phyloP scores from a whole-genome alignment of 495 filamentous ascomycete genomes.

The Schizothecium vesticola region DNA sequence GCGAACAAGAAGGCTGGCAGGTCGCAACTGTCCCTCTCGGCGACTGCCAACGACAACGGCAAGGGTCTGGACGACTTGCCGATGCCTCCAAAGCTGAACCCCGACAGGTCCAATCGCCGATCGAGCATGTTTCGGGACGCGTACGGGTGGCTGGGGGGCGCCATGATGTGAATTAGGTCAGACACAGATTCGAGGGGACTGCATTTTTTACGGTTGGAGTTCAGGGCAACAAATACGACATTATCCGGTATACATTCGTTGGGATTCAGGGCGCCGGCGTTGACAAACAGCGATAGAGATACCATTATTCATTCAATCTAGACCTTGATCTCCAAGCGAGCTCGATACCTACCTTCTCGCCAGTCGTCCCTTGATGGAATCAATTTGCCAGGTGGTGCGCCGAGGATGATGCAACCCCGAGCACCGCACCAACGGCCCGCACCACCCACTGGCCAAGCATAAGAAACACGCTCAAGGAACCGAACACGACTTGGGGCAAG shows the following conservation, averaged over 20 bases:
- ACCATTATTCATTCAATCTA: not conserved
- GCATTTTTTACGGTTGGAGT: not conserved
- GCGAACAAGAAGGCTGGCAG: not conserved
- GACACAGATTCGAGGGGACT: not conserved
- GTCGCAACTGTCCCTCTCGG: not conserved
- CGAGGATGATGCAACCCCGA: not conserved
- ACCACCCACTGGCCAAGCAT: conserved; percentile 1
- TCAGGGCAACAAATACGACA: not conserved
- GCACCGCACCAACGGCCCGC: not conserved
- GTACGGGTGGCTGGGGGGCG: not conserved
- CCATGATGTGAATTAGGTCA: not conserved
- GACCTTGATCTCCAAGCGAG: not conserved
- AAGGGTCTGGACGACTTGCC: conserved; percentile 4
- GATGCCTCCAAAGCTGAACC: not conserved
- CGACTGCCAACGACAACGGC: not conserved
- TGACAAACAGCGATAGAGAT: not conserved
- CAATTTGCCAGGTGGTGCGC: not conserved
- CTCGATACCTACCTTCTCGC: not conserved
- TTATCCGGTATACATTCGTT: not conserved
- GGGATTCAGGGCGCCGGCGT: not conserved
- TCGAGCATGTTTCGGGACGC: conserved; percentile 7
- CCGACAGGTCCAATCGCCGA: not conserved
- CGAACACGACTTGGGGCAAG: conserved; percentile 7
- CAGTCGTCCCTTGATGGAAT: not conserved
- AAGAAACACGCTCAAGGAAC: conserved; percentile 6